A percentile compares a stretch with the other conserved stretches of the same genome.
Conservation (phyloP, 129 eudicot species). For the Chrysanthemum makinoi region DNA sequence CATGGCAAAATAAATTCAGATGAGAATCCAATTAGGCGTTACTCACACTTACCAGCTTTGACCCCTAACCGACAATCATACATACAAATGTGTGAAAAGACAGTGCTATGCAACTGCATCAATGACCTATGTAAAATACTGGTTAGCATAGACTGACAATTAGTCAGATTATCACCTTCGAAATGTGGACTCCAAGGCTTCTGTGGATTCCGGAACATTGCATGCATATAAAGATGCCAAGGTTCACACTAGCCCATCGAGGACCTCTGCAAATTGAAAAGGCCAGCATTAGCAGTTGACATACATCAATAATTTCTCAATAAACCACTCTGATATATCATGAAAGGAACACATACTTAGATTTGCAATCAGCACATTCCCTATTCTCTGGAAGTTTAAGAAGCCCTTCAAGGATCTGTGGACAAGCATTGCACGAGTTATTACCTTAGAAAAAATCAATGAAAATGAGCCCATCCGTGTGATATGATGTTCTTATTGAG, state of each 20-base stretch:
- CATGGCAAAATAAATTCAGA: neutral
- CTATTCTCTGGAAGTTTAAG: constrained; percentile 78
- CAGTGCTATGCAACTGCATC: neutral
- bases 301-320: neutral
- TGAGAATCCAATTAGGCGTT: constrained; percentile 4
- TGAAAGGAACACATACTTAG: constrained; percentile 45
- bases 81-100: neutral
- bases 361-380: constrained; percentile 79
- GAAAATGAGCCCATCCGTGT: neutral
- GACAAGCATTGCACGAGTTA: constrained; percentile 7
- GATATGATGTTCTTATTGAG: neutral
- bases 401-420: constrained; percentile 72
- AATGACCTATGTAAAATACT: neutral
- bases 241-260: constrained; percentile 93
- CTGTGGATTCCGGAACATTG: constrained; percentile 89
- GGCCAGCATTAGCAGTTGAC: constrained; percentile 10
- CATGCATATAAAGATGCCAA: constrained; percentile 89
- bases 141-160: neutral
- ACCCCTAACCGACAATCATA: constrained; percentile 2
- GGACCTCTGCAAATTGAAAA: constrained; percentile 61
- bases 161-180: constrained; percentile 50
- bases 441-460: neutral
- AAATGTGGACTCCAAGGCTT: constrained; percentile 92
- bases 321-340: neutral
- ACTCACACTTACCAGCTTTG: neutral